Evolutionary conservation across 768 basidiomycete genomes (phyloP), one percentile per base, ranked within the genome.

Genomic region (Suillus discolor): DNA sequence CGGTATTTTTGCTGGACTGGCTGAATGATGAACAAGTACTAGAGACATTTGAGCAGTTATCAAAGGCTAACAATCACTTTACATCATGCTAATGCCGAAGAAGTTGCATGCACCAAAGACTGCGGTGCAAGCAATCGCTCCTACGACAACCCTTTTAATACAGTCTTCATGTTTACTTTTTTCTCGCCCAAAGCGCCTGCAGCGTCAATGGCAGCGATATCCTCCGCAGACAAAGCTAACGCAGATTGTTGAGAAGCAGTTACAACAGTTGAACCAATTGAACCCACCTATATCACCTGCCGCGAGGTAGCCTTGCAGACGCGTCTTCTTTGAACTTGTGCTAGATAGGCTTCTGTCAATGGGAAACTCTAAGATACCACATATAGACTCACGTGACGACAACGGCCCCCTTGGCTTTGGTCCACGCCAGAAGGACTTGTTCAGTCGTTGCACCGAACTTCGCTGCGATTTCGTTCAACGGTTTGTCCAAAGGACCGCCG

Each of bases 221-320:
- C 87, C 0, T 80, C 79, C 5, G 68, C 61, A 1, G 84, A 81
- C 34, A 89, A 79, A 23, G 9, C 41, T 60, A 67, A 13, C 23
- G 64, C 36, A 13, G 15, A 57, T n/a, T 65, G 13, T 45, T 61
- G 18, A 62, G 45, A 20, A 15, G 28, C 4, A 66, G 1, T 49
- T 13, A 5, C 20, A 18, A 1, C n/a, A 8, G 11, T 25, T 16
- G 25, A 53, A 12, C 39, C 23, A 41, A 20, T 36, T 5, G 47
- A 5, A 69, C 83, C 44, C 67, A 89, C 89, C 65, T 9, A 93
- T 75, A 70, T 93, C 89, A 0, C 86, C 91, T 2, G 89, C 89
- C 44, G 78, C 78, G 44, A 93, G 77, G 72, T 94, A 94, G 12
- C 89, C 85, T 71, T 89, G 79, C 36, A 94, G 77, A 13, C 92